Conservation (phyloP, 2,329 filamentous ascomycete species). For the Calycina marina region DNA sequence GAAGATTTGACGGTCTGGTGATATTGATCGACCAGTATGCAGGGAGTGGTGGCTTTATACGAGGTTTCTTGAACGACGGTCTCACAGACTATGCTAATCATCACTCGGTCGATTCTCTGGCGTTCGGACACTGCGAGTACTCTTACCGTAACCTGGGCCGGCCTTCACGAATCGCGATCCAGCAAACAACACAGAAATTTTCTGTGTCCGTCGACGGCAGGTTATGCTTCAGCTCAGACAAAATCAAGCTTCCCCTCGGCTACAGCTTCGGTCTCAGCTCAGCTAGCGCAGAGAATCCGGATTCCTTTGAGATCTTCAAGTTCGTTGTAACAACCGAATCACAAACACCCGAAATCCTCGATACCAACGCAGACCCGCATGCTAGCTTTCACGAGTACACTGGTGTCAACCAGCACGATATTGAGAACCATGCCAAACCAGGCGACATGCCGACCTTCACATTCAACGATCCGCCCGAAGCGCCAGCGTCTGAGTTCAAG, state of each 20-base stretch:
- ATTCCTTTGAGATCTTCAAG: slow-evolving; percentile 90
- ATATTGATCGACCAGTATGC: slow-evolving; percentile 76
- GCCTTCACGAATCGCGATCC: slow-evolving; percentile 64
- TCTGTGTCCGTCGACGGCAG: slow-evolving; percentile 68
- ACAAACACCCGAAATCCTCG: slow-evolving; percentile 19
- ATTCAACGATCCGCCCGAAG: slow-evolving; percentile 26
- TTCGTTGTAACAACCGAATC: slow-evolving; percentile 54
- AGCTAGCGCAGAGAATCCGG: slow-evolving; percentile 77
- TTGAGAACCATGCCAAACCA: slow-evolving; percentile 6
- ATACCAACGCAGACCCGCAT: slow-evolving; percentile 15
- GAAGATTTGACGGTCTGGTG: slow-evolving; percentile 78
- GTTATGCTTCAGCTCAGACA: slow-evolving; percentile 70
- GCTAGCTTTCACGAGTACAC: slow-evolving; percentile 9
- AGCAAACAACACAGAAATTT: slow-evolving; percentile 50
- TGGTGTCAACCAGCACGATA: slow-evolving; percentile 9
- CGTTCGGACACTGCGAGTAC: slow-evolving; percentile 88
- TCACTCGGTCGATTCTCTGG: slow-evolving; percentile 64
- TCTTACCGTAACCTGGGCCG: slow-evolving; percentile 82
- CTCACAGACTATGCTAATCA: slow-evolving; percentile 63
- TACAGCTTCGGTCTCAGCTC: slow-evolving; percentile 83
- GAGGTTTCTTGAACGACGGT: slow-evolving; percentile 91
- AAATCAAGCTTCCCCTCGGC: slow-evolving; percentile 62
- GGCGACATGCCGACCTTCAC: slow-evolving; percentile 26
- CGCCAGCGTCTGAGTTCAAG: slow-evolving; percentile 25
- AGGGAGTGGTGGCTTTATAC: slow-evolving; percentile 63